Evolutionary conservation across 345 rosid genomes (phyloP).

Genomic region (Linum trigynum): DNA sequence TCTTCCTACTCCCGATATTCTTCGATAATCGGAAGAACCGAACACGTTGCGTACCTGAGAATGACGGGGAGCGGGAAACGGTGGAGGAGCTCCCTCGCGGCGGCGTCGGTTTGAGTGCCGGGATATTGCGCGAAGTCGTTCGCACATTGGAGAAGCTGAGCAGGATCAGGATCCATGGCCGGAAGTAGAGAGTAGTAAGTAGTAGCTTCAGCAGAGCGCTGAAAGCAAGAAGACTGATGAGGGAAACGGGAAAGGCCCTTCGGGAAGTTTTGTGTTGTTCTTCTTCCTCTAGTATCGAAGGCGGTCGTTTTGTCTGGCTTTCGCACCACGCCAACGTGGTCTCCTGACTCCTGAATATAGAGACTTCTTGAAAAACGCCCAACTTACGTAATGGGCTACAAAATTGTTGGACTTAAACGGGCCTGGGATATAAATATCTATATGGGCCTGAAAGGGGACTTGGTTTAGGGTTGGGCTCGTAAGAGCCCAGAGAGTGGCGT

Average conservation of each 20-base stretch:
- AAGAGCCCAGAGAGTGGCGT: too few species aligned
- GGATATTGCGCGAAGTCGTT: constrained; percentile 65
- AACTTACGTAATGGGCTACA: too few species aligned
- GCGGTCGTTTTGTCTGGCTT: not conserved
- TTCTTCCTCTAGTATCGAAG: not conserved
- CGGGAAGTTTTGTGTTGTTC: not conserved
- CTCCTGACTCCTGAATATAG: too few species aligned
- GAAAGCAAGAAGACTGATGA: constrained; percentile 1
- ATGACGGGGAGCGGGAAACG: constrained; percentile 74
- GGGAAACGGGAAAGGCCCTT: not conserved
- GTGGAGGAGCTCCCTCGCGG: constrained; percentile 57
- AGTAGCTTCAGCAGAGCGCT: not conserved
- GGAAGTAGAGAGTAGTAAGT: not conserved
- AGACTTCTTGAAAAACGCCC: too few species aligned
- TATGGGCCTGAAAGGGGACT: too few species aligned
- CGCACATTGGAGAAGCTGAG: constrained; percentile 58
- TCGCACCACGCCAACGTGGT: not conserved
- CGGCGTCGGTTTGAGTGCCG: constrained; percentile 59
- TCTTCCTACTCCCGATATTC: not conserved
- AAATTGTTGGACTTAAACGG: too few species aligned
- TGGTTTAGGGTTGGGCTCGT: too few species aligned
- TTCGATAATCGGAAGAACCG: constrained; percentile 3
- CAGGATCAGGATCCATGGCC: constrained; percentile 35
- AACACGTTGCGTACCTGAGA: constrained; percentile 33
- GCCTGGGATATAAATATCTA: too few species aligned